Percentiles rank a stretch among this genome's conserved stretches.
These are phyloP conservation scores for Camelina hispida DNA, from an alignment of 345 rosid species.

Conservation along the genomic window DNA sequence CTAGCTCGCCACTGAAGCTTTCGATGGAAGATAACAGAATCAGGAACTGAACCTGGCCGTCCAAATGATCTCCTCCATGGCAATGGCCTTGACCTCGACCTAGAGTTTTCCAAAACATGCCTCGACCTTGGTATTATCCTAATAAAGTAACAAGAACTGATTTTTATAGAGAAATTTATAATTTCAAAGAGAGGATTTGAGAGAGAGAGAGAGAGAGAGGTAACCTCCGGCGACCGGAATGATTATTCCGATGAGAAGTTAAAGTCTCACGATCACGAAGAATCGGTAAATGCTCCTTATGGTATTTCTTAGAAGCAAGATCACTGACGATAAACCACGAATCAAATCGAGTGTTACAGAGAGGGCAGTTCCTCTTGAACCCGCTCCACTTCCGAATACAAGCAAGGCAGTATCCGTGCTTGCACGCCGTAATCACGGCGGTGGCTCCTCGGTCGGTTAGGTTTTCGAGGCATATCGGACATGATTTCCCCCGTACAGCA, in stretches of 20 bases:
- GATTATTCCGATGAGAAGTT: background rate
- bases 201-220: slow-evolving; percentile 7
- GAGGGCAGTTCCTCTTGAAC: slow-evolving; percentile 70
- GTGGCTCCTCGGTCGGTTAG: slow-evolving; percentile 53
- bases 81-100: slow-evolving; percentile 50
- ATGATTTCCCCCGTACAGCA: slow-evolving; percentile 53
- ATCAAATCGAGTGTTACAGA: slow-evolving; percentile 66
- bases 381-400: slow-evolving; percentile 73
- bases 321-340: slow-evolving; percentile 59
- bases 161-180: no score
- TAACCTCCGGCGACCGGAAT: slow-evolving; percentile 52
- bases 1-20: slow-evolving; percentile 83
- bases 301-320: slow-evolving; percentile 45
- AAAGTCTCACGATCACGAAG: slow-evolving; percentile 32
- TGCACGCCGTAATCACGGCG: slow-evolving; percentile 61
- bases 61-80: slow-evolving; percentile 76
- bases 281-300: slow-evolving; percentile 49
- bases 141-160: background rate
- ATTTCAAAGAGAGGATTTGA: background rate
- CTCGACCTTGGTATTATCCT: slow-evolving; percentile 51
- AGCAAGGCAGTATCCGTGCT: slow-evolving; percentile 62
- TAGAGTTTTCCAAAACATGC: slow-evolving; percentile 33
- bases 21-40: slow-evolving; percentile 51
- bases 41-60: slow-evolving; percentile 56
- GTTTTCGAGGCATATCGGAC: slow-evolving; percentile 64